Evolutionary conservation across 345 rosid species (phyloP), one percentile per base, ranked within the genome.

Genomic region (Corchorus capsularis): DNA sequence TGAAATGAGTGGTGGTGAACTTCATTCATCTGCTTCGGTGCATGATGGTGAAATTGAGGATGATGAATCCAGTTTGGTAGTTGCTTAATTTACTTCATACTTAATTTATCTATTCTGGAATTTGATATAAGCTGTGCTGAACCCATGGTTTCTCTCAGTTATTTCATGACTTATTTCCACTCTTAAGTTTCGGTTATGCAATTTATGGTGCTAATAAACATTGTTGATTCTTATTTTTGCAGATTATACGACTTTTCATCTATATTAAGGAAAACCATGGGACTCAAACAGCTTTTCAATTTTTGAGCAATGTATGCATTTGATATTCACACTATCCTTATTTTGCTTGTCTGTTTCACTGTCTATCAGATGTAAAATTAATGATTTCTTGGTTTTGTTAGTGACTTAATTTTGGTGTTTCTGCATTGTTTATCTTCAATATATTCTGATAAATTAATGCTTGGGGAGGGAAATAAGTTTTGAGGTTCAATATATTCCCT

Each of bases 31-130:
- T 79, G 76, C 77, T 60, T 65, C 57, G 69, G 85, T 82, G 78
- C 82, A 77, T 74, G 86, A 77, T 46, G 54, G 83, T 77, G 84
- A 89, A 80, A 80, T 71, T 35, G 84, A 83, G 82, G 93, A 90
- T 78, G 99, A 96, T 83, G 77, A 87, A 63, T 96, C 99, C 75
- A 88, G 87, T 87, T 82, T 91, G 98, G 98, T 96, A 93, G 79
- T 83, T 79, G 64, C 78, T 71, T 85, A 46, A 47, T 64, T 63
- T 71, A n/a, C 17, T 68, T 74, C 46, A 53, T 70, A 49, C 70
- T 39, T 76, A 62, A 64, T 52, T 76, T 19, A 53, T 22, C 74
- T 32, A 59, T 45, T 52, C 49, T 54, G 41, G 2, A 39, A 45
- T 62, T 61, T 67, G 8, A 41, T 63, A 45, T 9, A 27, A 13